Evolutionary conservation across 106 monocot genomes (phyloP).

Genomic region (Xerophyta viscosa): DNA sequence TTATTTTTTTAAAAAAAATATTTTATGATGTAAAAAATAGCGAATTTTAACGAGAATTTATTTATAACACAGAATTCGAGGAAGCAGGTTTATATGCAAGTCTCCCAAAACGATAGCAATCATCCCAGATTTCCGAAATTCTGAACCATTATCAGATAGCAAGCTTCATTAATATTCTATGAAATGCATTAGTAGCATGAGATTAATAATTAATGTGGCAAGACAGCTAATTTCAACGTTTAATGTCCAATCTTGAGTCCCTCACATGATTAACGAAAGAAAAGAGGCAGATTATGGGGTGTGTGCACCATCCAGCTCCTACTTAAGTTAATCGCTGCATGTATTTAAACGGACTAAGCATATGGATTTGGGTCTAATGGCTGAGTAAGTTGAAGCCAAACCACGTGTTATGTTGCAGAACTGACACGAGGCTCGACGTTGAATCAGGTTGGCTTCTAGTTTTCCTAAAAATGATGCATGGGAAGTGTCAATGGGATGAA

Average conservation of each 20-base stretch:
- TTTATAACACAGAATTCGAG: too few relatives aligned
- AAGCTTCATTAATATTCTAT: too few relatives aligned
- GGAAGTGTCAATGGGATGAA: not conserved
- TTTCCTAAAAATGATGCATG: not conserved
- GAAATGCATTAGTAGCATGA: too few relatives aligned
- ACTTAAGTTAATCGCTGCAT: not conserved
- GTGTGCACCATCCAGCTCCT: not conserved
- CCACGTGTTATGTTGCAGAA: constrained; percentile 7
- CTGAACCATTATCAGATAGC: too few relatives aligned
- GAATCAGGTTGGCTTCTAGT: not conserved
- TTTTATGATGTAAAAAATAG: too few relatives aligned
- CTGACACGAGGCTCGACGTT: constrained; percentile 8
- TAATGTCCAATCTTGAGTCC: not conserved
- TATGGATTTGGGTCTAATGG: not conserved
- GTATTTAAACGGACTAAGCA: not conserved
- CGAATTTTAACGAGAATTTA: too few relatives aligned
- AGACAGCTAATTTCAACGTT: not conserved
- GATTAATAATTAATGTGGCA: too few relatives aligned
- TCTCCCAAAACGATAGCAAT: too few relatives aligned
- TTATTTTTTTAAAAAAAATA: too few relatives aligned
- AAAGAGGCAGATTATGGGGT: not conserved
- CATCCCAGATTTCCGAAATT: too few relatives aligned
- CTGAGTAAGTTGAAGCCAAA: constrained; percentile 1
- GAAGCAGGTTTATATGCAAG: too few relatives aligned
- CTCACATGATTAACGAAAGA: constrained; percentile 4